Evolutionary conservation across 306 rosid species (phyloP), one percentile per base, ranked within the genome.

Genomic region (Dryas octopetala): DNA sequence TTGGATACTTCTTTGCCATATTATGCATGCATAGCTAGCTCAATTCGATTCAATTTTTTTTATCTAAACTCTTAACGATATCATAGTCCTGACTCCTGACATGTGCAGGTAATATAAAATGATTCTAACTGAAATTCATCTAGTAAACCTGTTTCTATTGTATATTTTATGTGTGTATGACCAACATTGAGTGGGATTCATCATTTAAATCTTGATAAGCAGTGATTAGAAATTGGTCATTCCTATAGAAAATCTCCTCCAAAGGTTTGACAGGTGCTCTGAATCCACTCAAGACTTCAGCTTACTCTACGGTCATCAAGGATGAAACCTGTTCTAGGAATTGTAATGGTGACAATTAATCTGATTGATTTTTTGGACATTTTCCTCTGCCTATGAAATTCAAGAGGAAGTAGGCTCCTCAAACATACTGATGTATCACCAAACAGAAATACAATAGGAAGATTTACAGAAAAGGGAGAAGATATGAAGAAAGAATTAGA

Each of bases 351-450:
- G 58, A 46, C 14, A 19, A 11, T 28, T 23, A 10, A 17, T 66
- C 51, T 23, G 23, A 23, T 28, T 11, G 46, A 28, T 28, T 44
- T 32, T 6, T 28, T 28, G 2, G 63, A 58, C 38, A 61, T 46
- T 66, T 66, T 66, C 0, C 17, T 62, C 16, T 8, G 68, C 44
- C 26, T 46, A 46, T 3, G 12, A 16, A 65, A n/a, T 17, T 65
- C 44, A 65, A 65, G 70, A 63, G 50, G 68, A 65, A 65, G 70
- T 26, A 11, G 40, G 19, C 70, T 65, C 53, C 70, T 43, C 16
- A 65, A 65, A 65, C 38, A 9, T 45, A 9, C 53, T 65, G 40
- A 41, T 28, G 41, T 61, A 61, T 28, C 6, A 64, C 28, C 51
- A n/a, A 11, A 64, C 28, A 64, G 5, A 6, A 64, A 13, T 43